Evolutionary conservation across 306 rosid genomes (phyloP).

Genomic region (Prunus mongolica): DNA sequence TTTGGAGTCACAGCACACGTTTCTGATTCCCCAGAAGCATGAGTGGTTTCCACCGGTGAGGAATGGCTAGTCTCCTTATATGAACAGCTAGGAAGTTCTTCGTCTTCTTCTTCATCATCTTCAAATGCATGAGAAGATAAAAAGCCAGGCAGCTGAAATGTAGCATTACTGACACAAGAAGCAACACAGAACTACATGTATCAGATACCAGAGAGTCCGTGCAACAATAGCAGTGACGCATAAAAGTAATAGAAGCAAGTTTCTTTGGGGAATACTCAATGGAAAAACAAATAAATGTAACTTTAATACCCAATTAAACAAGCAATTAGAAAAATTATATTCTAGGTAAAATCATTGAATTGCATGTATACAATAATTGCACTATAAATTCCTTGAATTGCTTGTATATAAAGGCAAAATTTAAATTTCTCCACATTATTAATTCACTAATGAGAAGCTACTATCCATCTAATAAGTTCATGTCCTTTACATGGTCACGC

Average conservation of each 20-base stretch:
- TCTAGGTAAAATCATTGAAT: not conserved
- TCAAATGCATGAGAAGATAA: constrained; percentile 72
- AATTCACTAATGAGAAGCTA: not conserved
- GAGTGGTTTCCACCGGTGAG: constrained; percentile 41
- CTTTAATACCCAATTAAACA: not conserved
- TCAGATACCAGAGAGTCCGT: constrained; percentile 4
- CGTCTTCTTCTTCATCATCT: constrained; percentile 74
- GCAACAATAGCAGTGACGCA: not conserved
- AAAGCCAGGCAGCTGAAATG: constrained; percentile 94
- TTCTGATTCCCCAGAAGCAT: constrained; percentile 63
- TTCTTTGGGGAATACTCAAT: not conserved
- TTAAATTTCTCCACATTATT: not conserved
- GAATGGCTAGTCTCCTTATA: constrained; percentile 51
- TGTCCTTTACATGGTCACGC: not conserved
- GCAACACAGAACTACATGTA: constrained; percentile 18
- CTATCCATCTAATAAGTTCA: not conserved
- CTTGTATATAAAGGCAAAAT: not conserved
- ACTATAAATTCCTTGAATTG: not conserved
- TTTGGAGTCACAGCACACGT: constrained; percentile 61
- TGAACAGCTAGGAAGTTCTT: constrained; percentile 51
- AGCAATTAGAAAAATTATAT: not conserved
- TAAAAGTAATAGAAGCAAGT: not conserved
- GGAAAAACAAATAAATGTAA: not conserved
- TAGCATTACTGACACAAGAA: constrained; percentile 75
- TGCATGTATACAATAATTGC: not conserved